Evolutionary conservation across 305 asterid genomes (phyloP).

Genomic region (Coffea humblotiana): DNA sequence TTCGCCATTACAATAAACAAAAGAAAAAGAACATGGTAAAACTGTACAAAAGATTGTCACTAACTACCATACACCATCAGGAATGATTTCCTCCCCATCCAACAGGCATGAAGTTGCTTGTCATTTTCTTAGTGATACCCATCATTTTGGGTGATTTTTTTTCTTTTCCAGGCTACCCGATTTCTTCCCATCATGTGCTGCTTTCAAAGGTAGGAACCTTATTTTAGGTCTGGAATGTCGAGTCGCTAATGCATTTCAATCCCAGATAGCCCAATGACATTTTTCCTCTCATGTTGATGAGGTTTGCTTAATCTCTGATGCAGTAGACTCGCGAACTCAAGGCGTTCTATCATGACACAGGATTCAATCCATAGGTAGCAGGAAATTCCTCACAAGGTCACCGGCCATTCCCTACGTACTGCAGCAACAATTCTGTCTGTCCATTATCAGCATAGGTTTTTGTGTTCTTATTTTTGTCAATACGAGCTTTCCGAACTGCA

Average conservation of each 20-base stretch:
- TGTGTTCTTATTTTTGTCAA: conserved; percentile 47
- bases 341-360: conserved; percentile 1
- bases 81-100: conserved; percentile 21
- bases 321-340: not conserved
- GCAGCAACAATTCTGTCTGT: conserved; percentile 61
- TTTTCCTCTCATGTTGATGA: conserved; percentile 17
- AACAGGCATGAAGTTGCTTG: conserved; percentile 20
- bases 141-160: not conserved
- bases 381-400: conserved; percentile 27
- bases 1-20: conserved; percentile 28
- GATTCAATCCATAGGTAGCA: conserved; percentile 21
- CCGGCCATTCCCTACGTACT: conserved; percentile 41
- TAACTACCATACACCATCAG: conserved; percentile 26
- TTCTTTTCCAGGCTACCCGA: not conserved
- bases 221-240: not conserved
- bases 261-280: not conserved
- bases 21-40: conserved; percentile 23
- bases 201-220: conserved; percentile 2
- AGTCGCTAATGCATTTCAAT: not conserved
- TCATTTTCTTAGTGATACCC: not conserved
- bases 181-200: not conserved
- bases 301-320: conserved; percentile 4
- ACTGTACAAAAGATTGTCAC: conserved; percentile 38
- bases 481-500: conserved; percentile 80
- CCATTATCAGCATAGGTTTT: conserved; percentile 40